Conservation (phyloP, 176 grass and related monocot genomes). For the Lolium rigidum region DNA sequence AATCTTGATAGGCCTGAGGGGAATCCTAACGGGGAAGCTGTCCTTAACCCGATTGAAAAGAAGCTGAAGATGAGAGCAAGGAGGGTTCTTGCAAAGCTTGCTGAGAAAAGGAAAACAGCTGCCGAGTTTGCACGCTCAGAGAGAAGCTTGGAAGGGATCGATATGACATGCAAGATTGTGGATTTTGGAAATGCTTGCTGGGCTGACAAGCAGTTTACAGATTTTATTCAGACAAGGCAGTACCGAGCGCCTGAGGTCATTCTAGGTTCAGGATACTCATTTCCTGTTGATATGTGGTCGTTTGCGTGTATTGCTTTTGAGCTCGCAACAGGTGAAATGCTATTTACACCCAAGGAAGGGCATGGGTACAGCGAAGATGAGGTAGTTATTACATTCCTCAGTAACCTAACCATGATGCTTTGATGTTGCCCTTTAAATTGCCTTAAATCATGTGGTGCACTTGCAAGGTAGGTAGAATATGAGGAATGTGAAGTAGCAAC, state of each 20-base stretch:
- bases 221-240: constrained; percentile 97
- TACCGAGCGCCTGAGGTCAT: constrained; percentile 90
- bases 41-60: constrained; percentile 76
- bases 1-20: constrained; percentile 87
- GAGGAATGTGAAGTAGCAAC: neutral
- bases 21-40: constrained; percentile 64
- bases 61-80: constrained; percentile 88
- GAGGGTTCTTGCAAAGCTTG: constrained; percentile 85
- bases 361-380: constrained; percentile 97
- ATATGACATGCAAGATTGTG: constrained; percentile 95
- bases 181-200: constrained; percentile 99
- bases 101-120: constrained; percentile 76
- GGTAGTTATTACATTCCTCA: constrained; percentile 56
- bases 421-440: constrained; percentile 24
- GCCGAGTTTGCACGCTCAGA: constrained; percentile 49
- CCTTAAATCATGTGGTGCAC: neutral
- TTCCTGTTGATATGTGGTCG: constrained; percentile 90
- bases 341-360: constrained; percentile 88
- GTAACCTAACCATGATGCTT: constrained; percentile 26
- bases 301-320: constrained; percentile 96
- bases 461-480: neutral
- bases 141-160: constrained; percentile 89
- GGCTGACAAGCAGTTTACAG: constrained; percentile 84
- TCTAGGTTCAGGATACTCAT: constrained; percentile 77
- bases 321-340: constrained; percentile 93